Conservation (phyloP, 352 stramenopile species). For the Detonula confervacea region DNA sequence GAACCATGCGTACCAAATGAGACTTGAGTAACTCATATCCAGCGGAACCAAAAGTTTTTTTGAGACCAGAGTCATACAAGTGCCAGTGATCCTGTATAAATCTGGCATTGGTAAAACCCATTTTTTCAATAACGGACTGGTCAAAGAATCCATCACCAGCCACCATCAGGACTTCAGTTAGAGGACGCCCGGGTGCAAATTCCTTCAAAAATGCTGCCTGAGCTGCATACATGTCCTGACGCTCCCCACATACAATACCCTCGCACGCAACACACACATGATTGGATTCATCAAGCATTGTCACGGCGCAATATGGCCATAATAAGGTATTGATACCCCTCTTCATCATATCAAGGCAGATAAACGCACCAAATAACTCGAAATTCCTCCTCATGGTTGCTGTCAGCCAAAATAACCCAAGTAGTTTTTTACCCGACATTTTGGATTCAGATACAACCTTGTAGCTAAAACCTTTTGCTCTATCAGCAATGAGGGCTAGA, state of each 20-base stretch:
- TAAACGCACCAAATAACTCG: conserved; percentile 3
- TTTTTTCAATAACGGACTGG: conserved; percentile 20
- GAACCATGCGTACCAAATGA: conserved; percentile 34
- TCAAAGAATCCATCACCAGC: conserved; percentile 47
- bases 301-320: conserved; percentile 33
- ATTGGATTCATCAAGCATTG: conserved; percentile 28
- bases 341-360: conserved; percentile 43
- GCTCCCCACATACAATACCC: conserved; percentile 37
- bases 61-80: conserved; percentile 38
- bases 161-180: conserved; percentile 30
- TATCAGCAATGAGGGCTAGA: no score
- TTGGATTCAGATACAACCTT: no score
- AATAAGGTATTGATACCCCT: conserved; percentile 32
- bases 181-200: background rate
- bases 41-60: conserved; percentile 28
- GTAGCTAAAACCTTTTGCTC: no score
- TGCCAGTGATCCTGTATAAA: conserved; percentile 44
- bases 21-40: conserved; percentile 25
- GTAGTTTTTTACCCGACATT: no score
- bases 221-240: conserved; percentile 16
- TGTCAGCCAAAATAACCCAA: no score
- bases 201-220: conserved; percentile 20
- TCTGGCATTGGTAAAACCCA: conserved; percentile 36
- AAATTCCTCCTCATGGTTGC: background rate
- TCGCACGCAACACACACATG: conserved; percentile 43